These are phyloP conservation scores for Microbotryum lychnidis-dioicae DNA, from an alignment of 1,284 basidiomycete species.

Conservation along the genomic window DNA sequence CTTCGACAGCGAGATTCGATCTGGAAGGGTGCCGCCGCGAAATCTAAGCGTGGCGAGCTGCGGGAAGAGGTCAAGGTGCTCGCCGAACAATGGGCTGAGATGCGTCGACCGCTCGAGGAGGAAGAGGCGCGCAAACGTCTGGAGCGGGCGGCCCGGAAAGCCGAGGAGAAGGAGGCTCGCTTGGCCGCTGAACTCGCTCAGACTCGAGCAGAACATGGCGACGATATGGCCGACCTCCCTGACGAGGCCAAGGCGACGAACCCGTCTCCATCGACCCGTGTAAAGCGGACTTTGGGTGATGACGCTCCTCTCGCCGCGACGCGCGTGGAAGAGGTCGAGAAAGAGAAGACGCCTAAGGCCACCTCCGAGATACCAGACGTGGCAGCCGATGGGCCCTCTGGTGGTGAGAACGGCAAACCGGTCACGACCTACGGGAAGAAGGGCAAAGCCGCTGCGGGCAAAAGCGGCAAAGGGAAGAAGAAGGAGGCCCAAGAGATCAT, in stretches of 20 bases:
- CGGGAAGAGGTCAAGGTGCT: conserved; percentile 12
- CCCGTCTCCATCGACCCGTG: not conserved
- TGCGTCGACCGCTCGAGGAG: conserved; percentile 28
- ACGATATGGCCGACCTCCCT: not conserved
- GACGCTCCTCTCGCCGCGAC: no score
- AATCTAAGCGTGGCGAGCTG: conserved; percentile 11
- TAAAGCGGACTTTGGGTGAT: conserved; percentile 1
- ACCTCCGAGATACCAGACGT: not conserved
- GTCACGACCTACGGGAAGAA: not conserved
- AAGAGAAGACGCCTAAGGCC: not conserved
- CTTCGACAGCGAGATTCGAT: not conserved
- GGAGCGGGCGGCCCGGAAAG: conserved; percentile 31
- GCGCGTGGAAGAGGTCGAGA: not conserved
- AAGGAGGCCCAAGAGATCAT: conserved; percentile 3
- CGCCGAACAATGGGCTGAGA: conserved; percentile 31
- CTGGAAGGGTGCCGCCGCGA: conserved; percentile 8
- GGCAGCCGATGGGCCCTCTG: no score
- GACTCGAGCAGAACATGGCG: not conserved
- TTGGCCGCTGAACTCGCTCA: not conserved
- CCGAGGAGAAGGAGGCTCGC: not conserved
- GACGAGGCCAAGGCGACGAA: not conserved
- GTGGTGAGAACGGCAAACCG: no score
- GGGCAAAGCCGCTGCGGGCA: not conserved
- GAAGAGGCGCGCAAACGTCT: conserved; percentile 34
- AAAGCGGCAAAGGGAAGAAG: not conserved